Base-by-base conservation (phyloP, 2,329 filamentous ascomycete genomes). In the Fusarium concolor region DNA sequence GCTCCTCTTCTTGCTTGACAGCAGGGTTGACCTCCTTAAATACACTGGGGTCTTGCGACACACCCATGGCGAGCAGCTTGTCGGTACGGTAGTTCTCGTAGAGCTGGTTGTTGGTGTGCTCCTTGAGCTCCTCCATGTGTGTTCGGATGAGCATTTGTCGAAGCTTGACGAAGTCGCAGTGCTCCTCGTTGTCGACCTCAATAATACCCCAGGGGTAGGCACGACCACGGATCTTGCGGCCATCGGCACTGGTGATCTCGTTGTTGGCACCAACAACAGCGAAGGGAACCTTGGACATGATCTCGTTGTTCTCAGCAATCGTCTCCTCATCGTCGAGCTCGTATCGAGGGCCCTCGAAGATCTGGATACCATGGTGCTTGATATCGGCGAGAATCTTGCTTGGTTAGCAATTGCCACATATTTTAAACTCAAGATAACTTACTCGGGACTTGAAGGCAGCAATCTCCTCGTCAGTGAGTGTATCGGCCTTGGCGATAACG, bases 21-120 rank as follows among this genome's bases (percentile, higher is more conserved):
- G 96, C 95, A 68, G 96, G 96, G 89, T 99, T 99, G 87, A 99
- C 94, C 90, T 99, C 96, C 89, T 99, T 99, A 92, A 99, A 99
- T 75, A 99, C 96, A 80, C 92, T 97, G 74, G 94, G 94, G 84
- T 99, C 96, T 81, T 99, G 96, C 71, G 95, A 94, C 75, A 99
- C 95, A 80, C 96, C 96, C 95, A 99, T 98, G 75, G 91, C 90
- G 74, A 95, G 94, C 77, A 99, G 93, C 90, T 99, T 99, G 85
- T 98, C 96, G 77, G 95, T 97, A 83, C 96, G 92, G 91, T 99
- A 99, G 88, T 98, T 98, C 87, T 99, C 96, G 85, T 99, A 99
- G 76, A 99, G 86, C 72, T 87, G 89, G 85, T 99, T 99, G 90
- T 98, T 99, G 82, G 96, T 99, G 86, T 99, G 93, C 86, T 99